Evolutionary conservation across 345 rosid species (phyloP), one percentile per base, ranked within the genome.

Genomic region (Anacardium occidentale): DNA sequence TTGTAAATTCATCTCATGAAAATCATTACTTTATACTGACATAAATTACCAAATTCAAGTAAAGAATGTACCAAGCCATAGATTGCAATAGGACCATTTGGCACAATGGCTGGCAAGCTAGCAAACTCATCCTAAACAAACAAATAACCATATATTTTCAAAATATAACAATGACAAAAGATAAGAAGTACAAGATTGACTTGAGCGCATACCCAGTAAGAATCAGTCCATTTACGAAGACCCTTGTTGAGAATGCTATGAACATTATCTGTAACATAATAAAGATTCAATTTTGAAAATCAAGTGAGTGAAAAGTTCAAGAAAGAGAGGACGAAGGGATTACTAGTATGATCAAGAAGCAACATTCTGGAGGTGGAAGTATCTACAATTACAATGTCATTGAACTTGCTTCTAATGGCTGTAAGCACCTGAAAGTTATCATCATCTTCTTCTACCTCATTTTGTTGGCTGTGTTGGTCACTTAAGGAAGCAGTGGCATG

Each of bases 291-390:
- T 37, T 37, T 11, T 47, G 64, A 22, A 1, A 26, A 32, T 65
- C 40, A 57, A n/a, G 25, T 3, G 34, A 37, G 54, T 57, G 25
- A 45, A 62, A 4, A 62, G 22, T 20, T 10, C 1, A 0, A 34
- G 11, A 20, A n/a, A 64, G 18, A 12, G 1, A 64, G 10, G 18
- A 5, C 1, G 22, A 5, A 55, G 3, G 17, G 37, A 59, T 40
- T 73, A 90, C 93, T 77, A 69, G 98, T 87, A 53, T 91, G 87
- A 69, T 93, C 98, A 58, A 93, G 90, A 60, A 93, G 93, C 29
- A 93, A 85, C 81, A 90, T 79, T 78, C 92, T 85, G 10, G 93
- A 76, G 68, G 75, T 68, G 24, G 80, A 74, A 67, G 90, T 86
- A 72, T 93, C 97, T 2, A 91, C 86, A 11, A 93, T 89, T 45